Percentiles rank a stretch among this genome's conserved stretches.
These are phyloP conservation scores for Cercospora canescens DNA, from an alignment of 2,329 filamentous ascomycete genomes.

Conservation along the genomic window DNA sequence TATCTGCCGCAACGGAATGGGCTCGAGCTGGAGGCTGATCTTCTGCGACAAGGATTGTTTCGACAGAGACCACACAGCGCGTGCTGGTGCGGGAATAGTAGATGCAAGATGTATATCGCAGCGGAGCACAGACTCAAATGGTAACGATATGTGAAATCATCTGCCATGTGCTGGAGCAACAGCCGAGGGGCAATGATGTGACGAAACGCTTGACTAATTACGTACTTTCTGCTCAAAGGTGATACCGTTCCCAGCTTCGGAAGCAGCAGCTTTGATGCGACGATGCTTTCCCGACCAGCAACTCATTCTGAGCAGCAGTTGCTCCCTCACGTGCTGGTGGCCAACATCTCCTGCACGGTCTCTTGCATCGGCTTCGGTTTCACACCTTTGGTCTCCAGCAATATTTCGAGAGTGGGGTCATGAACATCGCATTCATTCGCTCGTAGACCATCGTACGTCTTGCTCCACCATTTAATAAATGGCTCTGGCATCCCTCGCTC, in stretches of 20 bases:
- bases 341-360: conserved; percentile 44
- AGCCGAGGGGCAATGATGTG: not conserved
- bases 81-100: conserved; percentile 5
- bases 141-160: not conserved
- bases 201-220: not conserved
- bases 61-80: conserved; percentile 5
- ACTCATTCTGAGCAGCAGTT: too few species aligned
- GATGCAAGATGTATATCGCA: not conserved
- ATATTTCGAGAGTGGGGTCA: conserved; percentile 42
- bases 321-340: not conserved
- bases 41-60: conserved; percentile 2
- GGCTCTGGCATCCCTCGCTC: conserved; percentile 38
- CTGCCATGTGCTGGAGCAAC: not conserved
- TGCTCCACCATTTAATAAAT: conserved; percentile 49
- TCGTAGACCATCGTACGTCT: conserved; percentile 45
- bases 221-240: too few species aligned
- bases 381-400: conserved; percentile 39
- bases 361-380: conserved; percentile 41
- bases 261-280: too few species aligned
- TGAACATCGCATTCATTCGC: conserved; percentile 45
- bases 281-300: too few species aligned
- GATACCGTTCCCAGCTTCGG: too few species aligned
- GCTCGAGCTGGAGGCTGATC: not conserved
- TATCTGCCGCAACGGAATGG: not conserved
- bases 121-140: not conserved